Base-by-base conservation (phyloP, 1,284 basidiomycete species). In the Sutorius eximius region DNA sequence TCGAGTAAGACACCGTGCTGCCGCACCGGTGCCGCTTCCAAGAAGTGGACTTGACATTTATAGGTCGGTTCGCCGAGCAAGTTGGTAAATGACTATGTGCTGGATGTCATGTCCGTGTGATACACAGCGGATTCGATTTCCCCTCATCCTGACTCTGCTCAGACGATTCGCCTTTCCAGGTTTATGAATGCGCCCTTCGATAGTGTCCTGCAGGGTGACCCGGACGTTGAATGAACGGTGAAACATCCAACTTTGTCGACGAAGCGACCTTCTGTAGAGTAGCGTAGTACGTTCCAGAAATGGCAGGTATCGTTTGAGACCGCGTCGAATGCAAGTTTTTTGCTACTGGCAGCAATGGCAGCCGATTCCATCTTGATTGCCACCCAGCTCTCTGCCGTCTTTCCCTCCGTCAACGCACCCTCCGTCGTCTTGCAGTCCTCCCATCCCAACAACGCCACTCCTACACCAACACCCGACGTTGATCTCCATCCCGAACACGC, bases 401-500 rank as follows among this genome's bases (percentile, higher is more conserved):
- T 79, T 61, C 75, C 83, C 4, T 71, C 77, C 24, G 66, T 77
- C 16, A 79, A 80, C 44, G 74, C 82, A 0, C 75, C 77, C n/a
- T 77, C 79, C 0, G 72, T 86, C 49, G 73, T 80, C 16, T 68
- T 89, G 18, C 77, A 79, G 58, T 87, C 88, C 12, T 72, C 77
- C 24, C 81, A 81, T 56, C 78, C 77, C 46, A 79, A 84, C 55
- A 63, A 79, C 6, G 77, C 82, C 40, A 72, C 85, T 36, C 70
- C 76, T 16, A 44, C 69, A 18, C 61, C 72, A 22, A 64, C 76
- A 9, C 69, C 71, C 47, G 75, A 80, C 52, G 74, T 77, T 29
- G 84, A 86, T 61, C 72, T 82, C 20, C 83, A 84, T 50, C 73
- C 78, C 16, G 90, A 93, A 69, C 92, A 94, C 73, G 91, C 92